Evolutionary conservation across 129 eudicot genomes (phyloP), one percentile per base, ranked within the genome.

Genomic region (Lactuca sativa): DNA sequence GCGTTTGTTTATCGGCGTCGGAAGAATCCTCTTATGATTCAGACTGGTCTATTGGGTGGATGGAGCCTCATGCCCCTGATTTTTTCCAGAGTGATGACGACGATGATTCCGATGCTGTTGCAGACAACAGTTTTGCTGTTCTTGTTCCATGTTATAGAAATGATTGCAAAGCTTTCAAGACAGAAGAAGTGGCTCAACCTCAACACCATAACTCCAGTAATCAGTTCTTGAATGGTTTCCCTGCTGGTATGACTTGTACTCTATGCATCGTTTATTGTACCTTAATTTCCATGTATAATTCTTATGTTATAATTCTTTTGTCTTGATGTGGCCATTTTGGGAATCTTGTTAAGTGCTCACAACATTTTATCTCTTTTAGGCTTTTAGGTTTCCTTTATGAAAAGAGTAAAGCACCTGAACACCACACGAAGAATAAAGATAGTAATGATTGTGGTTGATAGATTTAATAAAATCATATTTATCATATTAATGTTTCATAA

Each of bases 1-100:
- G 97, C 56, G 91, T 87, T 30, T 75, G 86, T 47, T 77, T 90
- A 66, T 90, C 97, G 21, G 95, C 83, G 56, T 90, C 97, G 8
- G 97, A 90, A 79, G 80, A 75, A 38, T 75, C 80, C 7, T 87
- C 92, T 36, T 87, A 87, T 74, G 97, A 90, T 66, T 87, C 97
- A 53, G 97, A 90, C 78, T 90, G 95, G 95, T 90, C 97, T 9
- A 81, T 87, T 13, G 97, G 97, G 82, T 90, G 97, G 95, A 71
- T 85, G 79, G 97, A 91, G 74, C 92, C 97, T 14, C 97, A 83
- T 64, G 92, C 88, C 62, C 86, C 95, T 77, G 85, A 75, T 82
- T 91, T 91, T 86, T 86, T 63, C 81, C 80, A 86, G 66, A 86
- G 81, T 74, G 95, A 87, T 73, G 90, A 80, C 74, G 84, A 36